Conservation (phyloP, 768 basidiomycete species). For the Lactarius deliciosus region DNA sequence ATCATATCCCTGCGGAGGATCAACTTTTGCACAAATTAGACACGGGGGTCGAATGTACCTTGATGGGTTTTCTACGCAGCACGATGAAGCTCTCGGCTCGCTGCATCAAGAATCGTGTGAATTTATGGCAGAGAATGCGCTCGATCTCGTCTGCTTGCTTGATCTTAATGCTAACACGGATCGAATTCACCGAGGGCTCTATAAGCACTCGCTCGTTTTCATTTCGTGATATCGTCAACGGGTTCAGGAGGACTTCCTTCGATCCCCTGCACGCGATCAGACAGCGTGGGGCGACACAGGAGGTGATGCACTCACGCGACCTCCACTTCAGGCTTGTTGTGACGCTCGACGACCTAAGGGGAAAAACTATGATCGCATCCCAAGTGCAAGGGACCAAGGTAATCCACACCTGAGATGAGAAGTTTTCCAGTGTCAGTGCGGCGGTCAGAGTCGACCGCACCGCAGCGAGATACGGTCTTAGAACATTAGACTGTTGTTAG, state of each 20-base stretch:
- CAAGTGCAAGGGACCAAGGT: slow-evolving; percentile 17
- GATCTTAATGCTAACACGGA: slow-evolving; percentile 95
- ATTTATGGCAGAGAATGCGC: slow-evolving; percentile 94
- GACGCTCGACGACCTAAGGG: slow-evolving; percentile 86
- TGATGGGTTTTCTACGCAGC: slow-evolving; percentile 89
- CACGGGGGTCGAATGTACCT: slow-evolving; percentile 47
- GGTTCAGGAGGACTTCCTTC: slow-evolving; percentile 91
- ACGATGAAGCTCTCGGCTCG: slow-evolving; percentile 97
- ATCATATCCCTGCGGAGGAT: slow-evolving; percentile 77
- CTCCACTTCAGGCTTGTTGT: slow-evolving; percentile 97
- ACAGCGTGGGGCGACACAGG: background rate
- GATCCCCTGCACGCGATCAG: slow-evolving; percentile 58
- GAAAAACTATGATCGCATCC: slow-evolving; percentile 29
- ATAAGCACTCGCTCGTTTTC: slow-evolving; percentile 97
- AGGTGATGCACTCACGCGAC: slow-evolving; percentile 50
- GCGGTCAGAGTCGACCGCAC: slow-evolving; percentile 97
- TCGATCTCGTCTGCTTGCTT: slow-evolving; percentile 99
- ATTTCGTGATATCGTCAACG: slow-evolving; percentile 92
- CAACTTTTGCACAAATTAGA: slow-evolving; percentile 4
- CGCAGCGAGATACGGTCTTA: slow-evolving; percentile 93
- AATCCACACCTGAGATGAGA: slow-evolving; percentile 81
- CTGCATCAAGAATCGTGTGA: slow-evolving; percentile 99
- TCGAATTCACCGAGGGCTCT: slow-evolving; percentile 96
- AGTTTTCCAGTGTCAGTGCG: slow-evolving; percentile 95
- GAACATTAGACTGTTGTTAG: slow-evolving; percentile 76